Percentiles rank a stretch among this genome's conserved stretches.
phyloP scores from a whole-genome alignment of 306 rosid genomes.

The Oxytropis ochrocephala region DNA sequence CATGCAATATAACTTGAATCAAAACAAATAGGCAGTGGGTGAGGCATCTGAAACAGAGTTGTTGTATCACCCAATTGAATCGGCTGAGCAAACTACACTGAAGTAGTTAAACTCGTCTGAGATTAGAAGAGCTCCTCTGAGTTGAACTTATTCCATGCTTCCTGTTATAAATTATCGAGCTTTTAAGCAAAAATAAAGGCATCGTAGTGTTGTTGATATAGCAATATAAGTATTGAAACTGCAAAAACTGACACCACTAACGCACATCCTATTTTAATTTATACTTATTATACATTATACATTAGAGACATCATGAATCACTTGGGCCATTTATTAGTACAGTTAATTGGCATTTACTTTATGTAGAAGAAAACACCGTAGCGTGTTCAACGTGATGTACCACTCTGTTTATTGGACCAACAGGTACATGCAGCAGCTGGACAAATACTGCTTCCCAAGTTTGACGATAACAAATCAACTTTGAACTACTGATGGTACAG shows the following conservation, averaged over 20 bases:
- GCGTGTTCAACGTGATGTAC: not conserved
- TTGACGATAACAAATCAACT: not conserved
- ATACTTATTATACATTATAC: not conserved
- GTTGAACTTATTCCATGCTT: slow-evolving; percentile 96
- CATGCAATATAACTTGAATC: slow-evolving; percentile 22
- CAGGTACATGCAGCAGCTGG: not conserved
- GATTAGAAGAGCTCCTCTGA: slow-evolving; percentile 94
- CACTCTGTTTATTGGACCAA: not conserved
- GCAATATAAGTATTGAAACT: not conserved
- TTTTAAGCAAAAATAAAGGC: slow-evolving; percentile 7
- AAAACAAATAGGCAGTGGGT: slow-evolving; percentile 8
- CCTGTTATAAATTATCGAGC: slow-evolving; percentile 43
- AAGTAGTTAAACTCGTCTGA: slow-evolving; percentile 17
- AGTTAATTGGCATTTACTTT: not conserved
- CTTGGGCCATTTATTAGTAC: not conserved
- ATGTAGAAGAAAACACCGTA: not conserved
- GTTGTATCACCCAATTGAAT: slow-evolving; percentile 16
- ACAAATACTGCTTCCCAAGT: not conserved
- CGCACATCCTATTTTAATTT: not conserved
- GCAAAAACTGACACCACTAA: not conserved
- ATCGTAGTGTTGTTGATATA: not conserved
- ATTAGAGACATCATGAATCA: not conserved
- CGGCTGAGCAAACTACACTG: slow-evolving; percentile 17
- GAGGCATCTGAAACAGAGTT: slow-evolving; percentile 20
- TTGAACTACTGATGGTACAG: not conserved